Evolutionary conservation across 2,329 filamentous ascomycete genomes (phyloP).

Genomic region (Fusarium sp.): DNA sequence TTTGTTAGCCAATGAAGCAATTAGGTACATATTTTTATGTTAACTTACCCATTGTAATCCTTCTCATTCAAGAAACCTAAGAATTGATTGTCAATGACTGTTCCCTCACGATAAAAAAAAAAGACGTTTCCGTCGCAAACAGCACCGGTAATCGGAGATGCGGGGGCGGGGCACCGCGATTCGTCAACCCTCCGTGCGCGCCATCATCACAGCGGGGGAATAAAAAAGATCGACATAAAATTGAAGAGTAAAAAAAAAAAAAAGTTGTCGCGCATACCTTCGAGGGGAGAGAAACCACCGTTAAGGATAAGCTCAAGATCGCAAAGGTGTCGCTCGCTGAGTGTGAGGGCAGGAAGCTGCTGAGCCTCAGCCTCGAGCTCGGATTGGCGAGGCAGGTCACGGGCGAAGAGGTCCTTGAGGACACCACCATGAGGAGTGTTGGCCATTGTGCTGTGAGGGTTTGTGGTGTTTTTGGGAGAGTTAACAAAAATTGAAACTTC

Average conservation of each 20-base stretch:
- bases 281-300: slow-evolving; percentile 96
- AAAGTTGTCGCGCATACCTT: slow-evolving; percentile 72
- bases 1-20: slow-evolving; percentile 42
- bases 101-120: slow-evolving; percentile 1
- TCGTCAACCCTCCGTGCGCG: slow-evolving; percentile 23
- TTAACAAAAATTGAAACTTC: slow-evolving; percentile 6
- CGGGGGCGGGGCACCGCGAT: slow-evolving; percentile 40
- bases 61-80: slow-evolving; percentile 96
- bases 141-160: slow-evolving; percentile 29
- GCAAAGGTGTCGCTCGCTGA: slow-evolving; percentile 95
- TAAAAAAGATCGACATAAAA: neutral
- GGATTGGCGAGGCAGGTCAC: slow-evolving; percentile 84
- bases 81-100: slow-evolving; percentile 23
- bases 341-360: slow-evolving; percentile 82
- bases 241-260: neutral
- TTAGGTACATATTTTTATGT: neutral
- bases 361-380: slow-evolving; percentile 88
- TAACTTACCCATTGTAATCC: slow-evolving; percentile 88
- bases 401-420: slow-evolving; percentile 97
- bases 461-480: slow-evolving; percentile 10
- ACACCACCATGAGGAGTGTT: slow-evolving; percentile 86
- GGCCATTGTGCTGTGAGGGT: slow-evolving; percentile 62
- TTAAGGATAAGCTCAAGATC: slow-evolving; percentile 98
- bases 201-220: slow-evolving; percentile 28
- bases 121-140: slow-evolving; percentile 16